Conservation (phyloP, 208 protist species). For the Blastocrithidia nonstop region DNA sequence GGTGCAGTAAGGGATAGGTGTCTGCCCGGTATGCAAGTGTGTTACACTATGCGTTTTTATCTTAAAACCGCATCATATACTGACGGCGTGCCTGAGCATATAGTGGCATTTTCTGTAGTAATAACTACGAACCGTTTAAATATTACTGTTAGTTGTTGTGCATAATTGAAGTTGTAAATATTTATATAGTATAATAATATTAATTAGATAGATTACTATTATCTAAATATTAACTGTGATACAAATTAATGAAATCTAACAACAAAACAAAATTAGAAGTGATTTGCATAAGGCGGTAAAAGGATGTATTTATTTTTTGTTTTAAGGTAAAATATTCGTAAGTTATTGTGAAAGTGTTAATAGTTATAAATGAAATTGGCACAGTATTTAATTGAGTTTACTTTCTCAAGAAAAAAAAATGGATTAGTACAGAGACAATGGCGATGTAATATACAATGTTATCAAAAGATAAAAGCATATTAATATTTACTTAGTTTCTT, state of each 20-base stretch:
- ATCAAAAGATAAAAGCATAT: not conserved
- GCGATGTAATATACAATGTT: not conserved
- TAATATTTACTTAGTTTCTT: not conserved
- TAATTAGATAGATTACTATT: not conserved
- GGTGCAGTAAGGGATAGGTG: slow-evolving; percentile 24
- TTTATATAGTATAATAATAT: too few relatives aligned
- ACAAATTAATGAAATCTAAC: too few relatives aligned
- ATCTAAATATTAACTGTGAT: too few relatives aligned
- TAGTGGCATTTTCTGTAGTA: slow-evolving; percentile 41
- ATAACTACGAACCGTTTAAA: slow-evolving; percentile 16
- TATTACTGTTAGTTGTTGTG: not conserved
- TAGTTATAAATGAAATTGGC: too few relatives aligned
- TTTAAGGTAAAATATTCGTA: too few relatives aligned
- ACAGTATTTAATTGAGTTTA: not conserved
- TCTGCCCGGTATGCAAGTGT: slow-evolving; percentile 29
- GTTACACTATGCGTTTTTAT: slow-evolving; percentile 32
- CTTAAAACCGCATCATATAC: slow-evolving; percentile 9
- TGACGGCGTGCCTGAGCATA: slow-evolving; percentile 21
- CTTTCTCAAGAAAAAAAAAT: not conserved
- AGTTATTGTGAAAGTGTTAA: too few relatives aligned
- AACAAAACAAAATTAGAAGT: not conserved
- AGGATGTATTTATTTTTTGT: too few relatives aligned
- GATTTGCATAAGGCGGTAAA: not conserved
- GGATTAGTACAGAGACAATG: not conserved
- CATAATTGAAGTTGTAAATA: too few relatives aligned